These are phyloP conservation scores for Hysterangium stoloniferum DNA, from an alignment of 768 basidiomycete genomes.

Conservation along the genomic window DNA sequence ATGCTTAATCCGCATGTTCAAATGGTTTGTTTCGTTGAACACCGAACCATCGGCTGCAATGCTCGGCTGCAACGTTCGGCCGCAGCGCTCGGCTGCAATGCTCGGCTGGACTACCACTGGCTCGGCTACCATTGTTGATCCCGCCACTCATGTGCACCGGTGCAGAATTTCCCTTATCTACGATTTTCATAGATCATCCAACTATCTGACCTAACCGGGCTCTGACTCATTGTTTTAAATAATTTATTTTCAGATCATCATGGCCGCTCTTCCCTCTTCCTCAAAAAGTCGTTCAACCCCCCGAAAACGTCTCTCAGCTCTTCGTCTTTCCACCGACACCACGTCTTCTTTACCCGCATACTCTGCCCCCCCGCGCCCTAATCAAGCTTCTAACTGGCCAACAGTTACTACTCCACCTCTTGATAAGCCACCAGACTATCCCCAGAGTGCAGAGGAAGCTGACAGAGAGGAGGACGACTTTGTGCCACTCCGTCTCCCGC, in stretches of 20 bases:
- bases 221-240: background rate
- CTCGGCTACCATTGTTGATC: too few relatives aligned
- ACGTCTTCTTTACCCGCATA: slow-evolving; percentile 61
- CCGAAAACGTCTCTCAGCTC: slow-evolving; percentile 40
- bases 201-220: too few relatives aligned
- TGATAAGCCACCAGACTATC: slow-evolving; percentile 67
- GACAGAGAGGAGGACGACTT: slow-evolving; percentile 56
- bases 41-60: too few relatives aligned
- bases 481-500: slow-evolving; percentile 10
- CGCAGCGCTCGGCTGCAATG: too few relatives aligned
- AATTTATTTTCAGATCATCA: background rate
- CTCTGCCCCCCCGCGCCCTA: slow-evolving; percentile 30
- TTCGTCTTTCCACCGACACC: slow-evolving; percentile 59
- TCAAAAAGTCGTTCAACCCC: background rate
- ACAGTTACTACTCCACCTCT: slow-evolving; percentile 26
- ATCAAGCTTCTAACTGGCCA: slow-evolving; percentile 1
- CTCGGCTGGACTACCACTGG: too few relatives aligned
- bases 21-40: too few relatives aligned
- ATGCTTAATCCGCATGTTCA: too few relatives aligned
- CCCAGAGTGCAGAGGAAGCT: slow-evolving; percentile 69
- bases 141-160: background rate
- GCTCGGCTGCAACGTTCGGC: too few relatives aligned
- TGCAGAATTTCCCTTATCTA: background rate
- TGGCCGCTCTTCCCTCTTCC: slow-evolving; percentile 1
- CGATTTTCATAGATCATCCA: too few relatives aligned